Evolutionary conservation across 2,329 filamentous ascomycete species (phyloP), one percentile per base, ranked within the genome.

Genomic region (Ceratocystis colombiana): DNA sequence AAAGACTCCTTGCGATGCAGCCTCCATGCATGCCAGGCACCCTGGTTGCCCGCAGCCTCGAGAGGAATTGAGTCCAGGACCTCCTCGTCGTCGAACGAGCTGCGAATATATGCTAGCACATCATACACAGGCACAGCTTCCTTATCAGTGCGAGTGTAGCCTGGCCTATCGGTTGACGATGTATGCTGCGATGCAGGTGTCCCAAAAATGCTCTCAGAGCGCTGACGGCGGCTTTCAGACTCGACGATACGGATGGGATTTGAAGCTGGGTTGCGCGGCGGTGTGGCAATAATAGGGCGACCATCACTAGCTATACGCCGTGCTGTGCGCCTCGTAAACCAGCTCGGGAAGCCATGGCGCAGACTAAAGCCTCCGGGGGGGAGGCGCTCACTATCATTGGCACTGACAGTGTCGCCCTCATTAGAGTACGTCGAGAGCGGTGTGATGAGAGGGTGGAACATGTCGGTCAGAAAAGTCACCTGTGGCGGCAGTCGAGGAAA

Each of bases 11-110:
- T 77, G 66, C 86, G 84, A 73, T 93, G 83, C 5, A 88, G 84
- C 71, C 85, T 83, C 93, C 93, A 97, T 3, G 93, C 93, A 76
- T 96, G 89, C 88, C 91, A 97, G 25, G 93, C 94, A 5, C 91
- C 90, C 2, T 89, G 86, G 71, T 97, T 96, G 0, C 90, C 93
- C 0, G 92, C 90, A 20, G 89, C 89, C 69, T 90, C 85, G 0
- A 96, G 77, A 1, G 90, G 87, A 22, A 97, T 79, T 0, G 83
- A 83, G 75, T 97, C 91, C 2, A 97, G 79, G 6, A 95, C 82
- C 0, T 79, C 76, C 68, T 88, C 88, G 67, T 91, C 84, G 70
- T 89, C 88, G 74, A 99, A 96, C 0, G 90, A 82, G 69, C 86
- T 88, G 68, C 88, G 84, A 44, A 97, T 85, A 74, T 97, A 97